phyloP scores from a whole-genome alignment of 2,329 filamentous ascomycete species.

The Penicillium italicum region DNA sequence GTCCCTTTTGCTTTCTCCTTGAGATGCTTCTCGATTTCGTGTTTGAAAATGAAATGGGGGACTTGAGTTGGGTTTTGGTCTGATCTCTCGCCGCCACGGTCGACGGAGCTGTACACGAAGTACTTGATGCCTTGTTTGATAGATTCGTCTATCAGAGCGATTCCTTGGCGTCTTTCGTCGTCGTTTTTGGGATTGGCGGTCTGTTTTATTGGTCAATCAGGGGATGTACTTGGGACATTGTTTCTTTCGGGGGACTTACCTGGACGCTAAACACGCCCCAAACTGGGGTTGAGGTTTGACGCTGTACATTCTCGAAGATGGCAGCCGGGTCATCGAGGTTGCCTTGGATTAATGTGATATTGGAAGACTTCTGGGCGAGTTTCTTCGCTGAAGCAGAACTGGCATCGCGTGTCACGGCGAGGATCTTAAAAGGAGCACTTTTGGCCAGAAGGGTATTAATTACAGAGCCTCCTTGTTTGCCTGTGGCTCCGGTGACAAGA shows the following conservation, averaged over 20 bases:
- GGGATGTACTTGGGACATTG: no score
- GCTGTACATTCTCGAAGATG: conserved; percentile 50
- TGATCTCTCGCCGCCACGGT: conserved; percentile 56
- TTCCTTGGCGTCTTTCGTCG: conserved; percentile 55
- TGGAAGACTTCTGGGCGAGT: conserved; percentile 37
- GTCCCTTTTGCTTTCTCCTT: conserved; percentile 43
- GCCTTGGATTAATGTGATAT: conserved; percentile 56
- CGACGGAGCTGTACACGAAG: conserved; percentile 63
- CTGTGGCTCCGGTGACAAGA: conserved; percentile 41
- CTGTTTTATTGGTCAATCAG: neutral
- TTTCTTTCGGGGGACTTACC: conserved; percentile 27
- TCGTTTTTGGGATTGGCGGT: neutral
- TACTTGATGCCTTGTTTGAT: conserved; percentile 54
- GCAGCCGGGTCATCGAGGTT: conserved; percentile 51
- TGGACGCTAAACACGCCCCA: conserved; percentile 64
- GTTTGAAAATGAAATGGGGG: conserved; percentile 61
- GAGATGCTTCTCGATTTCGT: conserved; percentile 61
- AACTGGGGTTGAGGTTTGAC: conserved; percentile 39
- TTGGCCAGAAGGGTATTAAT: conserved; percentile 30
- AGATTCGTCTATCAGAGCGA: conserved; percentile 55
- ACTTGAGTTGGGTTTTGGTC: conserved; percentile 54
- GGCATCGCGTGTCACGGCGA: conserved; percentile 60
- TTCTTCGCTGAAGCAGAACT: conserved; percentile 46
- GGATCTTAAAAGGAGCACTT: conserved; percentile 46
- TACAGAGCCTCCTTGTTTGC: conserved; percentile 42